Evolutionary conservation across 1,139 yeast species (phyloP).

Genomic region (Pichia sp.): DNA sequence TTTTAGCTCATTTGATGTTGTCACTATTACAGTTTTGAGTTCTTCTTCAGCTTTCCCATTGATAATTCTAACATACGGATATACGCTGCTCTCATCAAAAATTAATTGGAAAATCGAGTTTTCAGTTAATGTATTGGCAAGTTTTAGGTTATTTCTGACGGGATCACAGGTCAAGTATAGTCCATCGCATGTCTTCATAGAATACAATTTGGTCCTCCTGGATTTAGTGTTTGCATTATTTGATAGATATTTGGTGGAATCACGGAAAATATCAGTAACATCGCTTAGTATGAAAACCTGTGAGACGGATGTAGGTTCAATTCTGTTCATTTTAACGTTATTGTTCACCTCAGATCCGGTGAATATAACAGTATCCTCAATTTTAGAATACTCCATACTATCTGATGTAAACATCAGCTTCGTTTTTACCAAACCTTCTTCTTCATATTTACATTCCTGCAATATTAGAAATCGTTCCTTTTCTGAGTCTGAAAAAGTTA

Average conservation of each 20-base stretch:
- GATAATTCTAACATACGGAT: conserved; percentile 5
- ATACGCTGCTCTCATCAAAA: background rate
- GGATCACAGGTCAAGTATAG: conserved; percentile 25
- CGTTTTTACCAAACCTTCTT: background rate
- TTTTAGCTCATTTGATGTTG: conserved; percentile 14
- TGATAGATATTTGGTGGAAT: conserved; percentile 4
- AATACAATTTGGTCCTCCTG: background rate
- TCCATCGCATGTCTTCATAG: conserved; percentile 5
- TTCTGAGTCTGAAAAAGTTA: conserved; percentile 1
- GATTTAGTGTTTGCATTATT: background rate
- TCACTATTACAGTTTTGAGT: conserved; percentile 12
- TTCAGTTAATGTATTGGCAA: conserved; percentile 31
- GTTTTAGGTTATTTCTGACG: conserved; percentile 21
- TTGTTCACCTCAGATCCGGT: conserved; percentile 4
- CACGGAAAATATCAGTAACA: conserved; percentile 15
- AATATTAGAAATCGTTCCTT: conserved; percentile 1
- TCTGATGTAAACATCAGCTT: background rate
- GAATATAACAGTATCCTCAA: background rate
- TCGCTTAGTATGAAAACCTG: conserved; percentile 32
- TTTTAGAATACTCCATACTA: background rate
- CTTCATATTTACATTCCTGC: background rate
- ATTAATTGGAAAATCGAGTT: conserved; percentile 27
- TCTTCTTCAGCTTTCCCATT: conserved; percentile 11
- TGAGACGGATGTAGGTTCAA: conserved; percentile 29
- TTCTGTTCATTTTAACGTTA: conserved; percentile 11